A percentile compares a stretch with the other conserved stretches of the same genome.
phyloP scores from a whole-genome alignment of 768 basidiomycete species.

The Trametes cingulata region DNA sequence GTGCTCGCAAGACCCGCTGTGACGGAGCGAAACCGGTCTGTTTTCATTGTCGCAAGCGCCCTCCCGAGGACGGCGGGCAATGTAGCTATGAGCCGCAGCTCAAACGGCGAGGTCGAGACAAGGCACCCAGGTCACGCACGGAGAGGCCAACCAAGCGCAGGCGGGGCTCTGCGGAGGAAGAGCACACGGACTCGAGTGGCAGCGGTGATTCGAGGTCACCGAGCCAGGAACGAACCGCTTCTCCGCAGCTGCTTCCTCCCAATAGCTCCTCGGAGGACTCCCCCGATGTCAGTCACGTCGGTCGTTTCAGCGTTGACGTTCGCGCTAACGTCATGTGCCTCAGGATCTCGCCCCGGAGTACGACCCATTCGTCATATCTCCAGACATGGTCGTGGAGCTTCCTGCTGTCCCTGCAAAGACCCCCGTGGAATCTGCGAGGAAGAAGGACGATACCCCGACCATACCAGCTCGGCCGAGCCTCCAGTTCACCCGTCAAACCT shows the following conservation, averaged over 20 bases:
- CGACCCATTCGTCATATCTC: too few relatives aligned
- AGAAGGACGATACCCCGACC: constrained; percentile 3
- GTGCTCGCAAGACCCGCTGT: constrained; percentile 76
- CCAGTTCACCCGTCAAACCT: constrained; percentile 66
- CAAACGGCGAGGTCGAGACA: constrained; percentile 82
- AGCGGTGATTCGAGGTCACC: background rate
- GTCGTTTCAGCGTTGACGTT: too few relatives aligned
- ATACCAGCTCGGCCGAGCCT: constrained; percentile 53
- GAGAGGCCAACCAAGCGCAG: constrained; percentile 37
- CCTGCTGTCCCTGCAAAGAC: background rate
- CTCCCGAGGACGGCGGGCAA: constrained; percentile 27
- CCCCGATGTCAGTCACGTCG: too few relatives aligned
- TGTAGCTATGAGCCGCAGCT: constrained; percentile 72
- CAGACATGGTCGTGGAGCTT: too few relatives aligned
- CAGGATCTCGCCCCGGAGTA: too few relatives aligned
- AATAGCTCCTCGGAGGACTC: too few relatives aligned
- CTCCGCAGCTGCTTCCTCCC: too few relatives aligned
- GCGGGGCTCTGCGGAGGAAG: too few relatives aligned
- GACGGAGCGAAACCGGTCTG: constrained; percentile 78
- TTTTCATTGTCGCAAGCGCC: constrained; percentile 66
- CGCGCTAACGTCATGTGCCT: too few relatives aligned
- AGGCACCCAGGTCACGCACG: constrained; percentile 71
- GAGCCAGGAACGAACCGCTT: too few relatives aligned
- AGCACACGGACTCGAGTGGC: constrained; percentile 7
- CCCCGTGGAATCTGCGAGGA: background rate